Conservation (phyloP, 1,284 basidiomycete species). For the Tilletia caries region DNA sequence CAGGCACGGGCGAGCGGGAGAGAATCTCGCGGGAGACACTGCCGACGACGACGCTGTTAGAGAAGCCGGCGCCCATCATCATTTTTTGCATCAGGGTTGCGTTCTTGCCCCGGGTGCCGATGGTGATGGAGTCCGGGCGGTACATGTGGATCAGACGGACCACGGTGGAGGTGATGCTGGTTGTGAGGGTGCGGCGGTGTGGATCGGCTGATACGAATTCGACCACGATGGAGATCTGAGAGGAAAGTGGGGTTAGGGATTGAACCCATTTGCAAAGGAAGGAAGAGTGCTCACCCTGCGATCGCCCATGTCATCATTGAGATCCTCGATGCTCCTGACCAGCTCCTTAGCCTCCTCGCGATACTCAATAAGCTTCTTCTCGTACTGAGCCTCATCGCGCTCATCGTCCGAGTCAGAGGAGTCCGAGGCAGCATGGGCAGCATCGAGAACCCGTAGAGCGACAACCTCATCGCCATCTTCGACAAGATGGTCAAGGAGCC, state of each 20-base stretch:
- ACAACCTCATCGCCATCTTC: conserved; percentile 94
- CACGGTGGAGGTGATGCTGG: conserved; percentile 76
- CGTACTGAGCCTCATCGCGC: conserved; percentile 79
- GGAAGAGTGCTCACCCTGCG: conserved; percentile 62
- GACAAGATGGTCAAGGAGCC: conserved; percentile 71
- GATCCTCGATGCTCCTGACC: conserved; percentile 74
- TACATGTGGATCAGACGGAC: conserved; percentile 78
- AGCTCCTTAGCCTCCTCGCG: conserved; percentile 82
- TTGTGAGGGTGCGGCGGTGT: not conserved
- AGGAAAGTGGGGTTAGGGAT: not conserved
- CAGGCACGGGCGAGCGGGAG: conserved; percentile 49
- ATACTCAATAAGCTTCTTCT: conserved; percentile 72
- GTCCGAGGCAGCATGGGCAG: conserved; percentile 47
- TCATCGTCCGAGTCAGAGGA: conserved; percentile 66
- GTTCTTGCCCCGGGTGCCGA: conserved; percentile 74
- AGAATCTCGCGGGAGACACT: conserved; percentile 34
- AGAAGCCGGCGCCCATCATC: conserved; percentile 33
- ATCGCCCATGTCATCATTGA: conserved; percentile 74
- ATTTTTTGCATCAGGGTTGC: conserved; percentile 49
- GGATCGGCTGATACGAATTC: conserved; percentile 79
- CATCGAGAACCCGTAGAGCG: conserved; percentile 80
- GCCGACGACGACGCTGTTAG: conserved; percentile 12
- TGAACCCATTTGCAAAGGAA: not conserved
- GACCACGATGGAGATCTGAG: conserved; percentile 79
- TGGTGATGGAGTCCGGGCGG: conserved; percentile 87